A percentile compares a stretch with the other conserved stretches of the same genome.
Evolutionary conservation across 495 filamentous ascomycete species (phyloP).

Genomic region (Penicillium pancosmium): DNA sequence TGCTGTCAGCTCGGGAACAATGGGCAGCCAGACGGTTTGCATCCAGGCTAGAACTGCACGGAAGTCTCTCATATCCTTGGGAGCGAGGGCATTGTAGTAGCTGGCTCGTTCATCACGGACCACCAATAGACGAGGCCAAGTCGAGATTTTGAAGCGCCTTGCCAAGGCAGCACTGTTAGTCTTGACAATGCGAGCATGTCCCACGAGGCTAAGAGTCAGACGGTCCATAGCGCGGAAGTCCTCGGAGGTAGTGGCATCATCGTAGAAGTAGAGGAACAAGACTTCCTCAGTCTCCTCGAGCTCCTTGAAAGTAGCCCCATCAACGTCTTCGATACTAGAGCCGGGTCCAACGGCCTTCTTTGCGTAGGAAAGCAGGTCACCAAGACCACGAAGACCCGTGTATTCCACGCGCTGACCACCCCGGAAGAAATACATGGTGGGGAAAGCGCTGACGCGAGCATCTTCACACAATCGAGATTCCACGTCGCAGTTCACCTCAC

Average conservation of each 20-base stretch:
- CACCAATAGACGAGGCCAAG: slow-evolving; percentile 89
- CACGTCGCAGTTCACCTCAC: slow-evolving; percentile 92
- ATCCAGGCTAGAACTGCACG: slow-evolving; percentile 85
- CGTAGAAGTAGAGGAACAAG: slow-evolving; percentile 96
- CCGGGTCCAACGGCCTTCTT: slow-evolving; percentile 81
- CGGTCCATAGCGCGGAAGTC: slow-evolving; percentile 90
- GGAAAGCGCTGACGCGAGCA: slow-evolving; percentile 73
- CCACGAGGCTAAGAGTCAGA: slow-evolving; percentile 81
- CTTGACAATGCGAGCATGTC: slow-evolving; percentile 89
- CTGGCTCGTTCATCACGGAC: slow-evolving; percentile 85
- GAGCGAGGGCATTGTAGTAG: slow-evolving; percentile 82
- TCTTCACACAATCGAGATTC: slow-evolving; percentile 89
- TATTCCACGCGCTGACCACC: slow-evolving; percentile 93
- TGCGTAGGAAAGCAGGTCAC: slow-evolving; percentile 84
- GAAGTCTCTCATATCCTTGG: slow-evolving; percentile 87
- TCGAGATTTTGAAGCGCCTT: slow-evolving; percentile 88
- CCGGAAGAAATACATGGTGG: slow-evolving; percentile 90
- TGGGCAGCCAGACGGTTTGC: slow-evolving; percentile 95
- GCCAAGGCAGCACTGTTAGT: slow-evolving; percentile 73
- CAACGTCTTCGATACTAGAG: slow-evolving; percentile 77
- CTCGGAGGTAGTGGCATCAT: slow-evolving; percentile 87
- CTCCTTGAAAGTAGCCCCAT: slow-evolving; percentile 72
- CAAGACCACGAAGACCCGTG: slow-evolving; percentile 86
- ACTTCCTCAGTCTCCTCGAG: slow-evolving; percentile 94
- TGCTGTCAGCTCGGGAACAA: slow-evolving; percentile 91